These are phyloP conservation scores for Westerdykella sp. DNA, from an alignment of 2,329 filamentous ascomycete species.

Conservation along the genomic window DNA sequence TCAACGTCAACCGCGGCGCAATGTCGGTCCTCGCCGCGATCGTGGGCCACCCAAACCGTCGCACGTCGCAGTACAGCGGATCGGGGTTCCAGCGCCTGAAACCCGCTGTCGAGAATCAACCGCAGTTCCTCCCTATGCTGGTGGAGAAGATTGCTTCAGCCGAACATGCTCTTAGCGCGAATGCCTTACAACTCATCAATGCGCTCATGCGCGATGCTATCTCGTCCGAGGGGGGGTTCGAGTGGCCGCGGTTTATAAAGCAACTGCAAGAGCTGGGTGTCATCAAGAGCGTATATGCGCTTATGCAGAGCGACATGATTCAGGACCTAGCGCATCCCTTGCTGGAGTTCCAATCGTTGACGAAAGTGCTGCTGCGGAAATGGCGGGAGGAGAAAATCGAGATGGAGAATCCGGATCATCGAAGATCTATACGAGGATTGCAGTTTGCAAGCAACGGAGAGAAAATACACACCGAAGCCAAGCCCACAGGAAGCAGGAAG, in stretches of 20 bases:
- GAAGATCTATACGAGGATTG: slow-evolving; percentile 76
- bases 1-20: slow-evolving; percentile 93
- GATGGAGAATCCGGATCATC: slow-evolving; percentile 79
- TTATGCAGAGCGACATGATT: slow-evolving; percentile 91
- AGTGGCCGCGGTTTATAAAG: slow-evolving; percentile 96
- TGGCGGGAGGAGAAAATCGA: slow-evolving; percentile 85
- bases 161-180: slow-evolving; percentile 92
- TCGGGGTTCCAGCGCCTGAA: slow-evolving; percentile 90
- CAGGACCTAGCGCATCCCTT: slow-evolving; percentile 86
- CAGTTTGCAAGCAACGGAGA: slow-evolving; percentile 76
- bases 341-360: slow-evolving; percentile 87
- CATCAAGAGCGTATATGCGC: slow-evolving; percentile 78
- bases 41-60: slow-evolving; percentile 71
- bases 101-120: slow-evolving; percentile 83
- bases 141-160: slow-evolving; percentile 87
- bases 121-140: slow-evolving; percentile 90
- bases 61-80: slow-evolving; percentile 47
- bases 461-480: slow-evolving; percentile 34
- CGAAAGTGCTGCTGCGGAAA: slow-evolving; percentile 77
- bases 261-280: slow-evolving; percentile 85
- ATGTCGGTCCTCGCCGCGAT: slow-evolving; percentile 95
- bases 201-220: slow-evolving; percentile 89
- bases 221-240: slow-evolving; percentile 66
- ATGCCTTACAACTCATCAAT: slow-evolving; percentile 91
- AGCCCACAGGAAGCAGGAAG: slow-evolving; percentile 53